Conservation (phyloP, 2,329 filamentous ascomycete species). For the Neofusicoccum sp. region DNA sequence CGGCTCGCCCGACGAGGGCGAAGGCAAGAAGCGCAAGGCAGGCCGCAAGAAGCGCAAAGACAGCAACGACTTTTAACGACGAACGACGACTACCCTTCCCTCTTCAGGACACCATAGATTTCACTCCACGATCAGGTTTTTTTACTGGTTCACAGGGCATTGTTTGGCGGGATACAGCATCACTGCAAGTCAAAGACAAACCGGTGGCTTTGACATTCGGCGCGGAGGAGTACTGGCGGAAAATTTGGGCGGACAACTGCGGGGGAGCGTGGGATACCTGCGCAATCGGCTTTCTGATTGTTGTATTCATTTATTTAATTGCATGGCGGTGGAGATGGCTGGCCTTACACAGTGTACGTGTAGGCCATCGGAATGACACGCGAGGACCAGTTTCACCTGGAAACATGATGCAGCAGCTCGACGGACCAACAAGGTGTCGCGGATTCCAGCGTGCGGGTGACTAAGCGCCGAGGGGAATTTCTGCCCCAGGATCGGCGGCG, state of each 20-base stretch:
- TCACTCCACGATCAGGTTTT: neutral
- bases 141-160: slow-evolving; percentile 4
- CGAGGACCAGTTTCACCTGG: slow-evolving; percentile 1
- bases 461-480: slow-evolving; percentile 3
- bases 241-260: neutral
- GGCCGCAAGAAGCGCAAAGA: slow-evolving; percentile 38
- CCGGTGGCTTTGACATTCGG: slow-evolving; percentile 6
- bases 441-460: slow-evolving; percentile 6
- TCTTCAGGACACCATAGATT: neutral
- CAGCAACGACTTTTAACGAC: slow-evolving; percentile 35
- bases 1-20: slow-evolving; percentile 45
- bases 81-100: neutral
- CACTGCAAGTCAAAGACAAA: neutral
- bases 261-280: neutral
- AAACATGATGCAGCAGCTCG: neutral
- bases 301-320: neutral
- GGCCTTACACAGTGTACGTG: neutral
- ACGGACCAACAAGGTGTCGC: slow-evolving; percentile 8
- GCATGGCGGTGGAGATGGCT: slow-evolving; percentile 9
- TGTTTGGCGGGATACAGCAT: slow-evolving; percentile 2
- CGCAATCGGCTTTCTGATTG: neutral
- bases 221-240: slow-evolving; percentile 10
- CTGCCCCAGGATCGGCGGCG: slow-evolving; percentile 8
- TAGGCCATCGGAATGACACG: neutral
- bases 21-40: slow-evolving; percentile 45